A percentile compares a stretch with the other conserved stretches of the same genome.
phyloP scores from a whole-genome alignment of 1,284 basidiomycete species.

The Puccinia hordei region DNA sequence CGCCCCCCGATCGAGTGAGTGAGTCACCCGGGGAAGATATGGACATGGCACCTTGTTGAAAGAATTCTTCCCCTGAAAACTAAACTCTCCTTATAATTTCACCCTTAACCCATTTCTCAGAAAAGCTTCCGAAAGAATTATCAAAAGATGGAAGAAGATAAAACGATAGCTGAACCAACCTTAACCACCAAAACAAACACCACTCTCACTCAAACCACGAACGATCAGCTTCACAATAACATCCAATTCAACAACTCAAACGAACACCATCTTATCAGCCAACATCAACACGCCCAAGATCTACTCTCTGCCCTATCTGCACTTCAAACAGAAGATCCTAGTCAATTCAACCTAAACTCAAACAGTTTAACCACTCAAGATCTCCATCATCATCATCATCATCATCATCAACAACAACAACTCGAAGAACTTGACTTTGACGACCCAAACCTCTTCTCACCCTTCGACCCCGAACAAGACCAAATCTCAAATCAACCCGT shows the following conservation, averaged over 20 bases:
- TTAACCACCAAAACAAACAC: no score
- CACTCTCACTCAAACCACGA: neutral
- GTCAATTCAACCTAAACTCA: neutral
- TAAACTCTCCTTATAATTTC: no score
- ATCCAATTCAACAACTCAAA: conserved; percentile 1
- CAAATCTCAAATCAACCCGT: neutral
- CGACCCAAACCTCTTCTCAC: conserved; percentile 25
- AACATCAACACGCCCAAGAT: conserved; percentile 41
- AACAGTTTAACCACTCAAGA: neutral
- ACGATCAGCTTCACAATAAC: neutral
- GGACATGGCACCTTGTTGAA: no score
- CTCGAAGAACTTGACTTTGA: conserved; percentile 20
- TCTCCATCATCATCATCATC: neutral
- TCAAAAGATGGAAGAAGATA: no score
- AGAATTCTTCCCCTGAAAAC: no score
- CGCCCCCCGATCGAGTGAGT: no score
- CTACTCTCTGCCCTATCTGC: conserved; percentile 34
- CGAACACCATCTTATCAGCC: neutral
- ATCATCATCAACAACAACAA: neutral
- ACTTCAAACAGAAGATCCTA: neutral
- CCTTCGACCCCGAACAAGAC: conserved; percentile 8
- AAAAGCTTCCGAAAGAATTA: no score
- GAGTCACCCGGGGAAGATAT: no score
- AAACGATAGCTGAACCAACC: no score
- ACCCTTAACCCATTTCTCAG: no score